A percentile compares a stretch with the other conserved stretches of the same genome.
These are phyloP conservation scores for Picea abies DNA, from an alignment of 83 land plant genomes.

Conservation along the genomic window DNA sequence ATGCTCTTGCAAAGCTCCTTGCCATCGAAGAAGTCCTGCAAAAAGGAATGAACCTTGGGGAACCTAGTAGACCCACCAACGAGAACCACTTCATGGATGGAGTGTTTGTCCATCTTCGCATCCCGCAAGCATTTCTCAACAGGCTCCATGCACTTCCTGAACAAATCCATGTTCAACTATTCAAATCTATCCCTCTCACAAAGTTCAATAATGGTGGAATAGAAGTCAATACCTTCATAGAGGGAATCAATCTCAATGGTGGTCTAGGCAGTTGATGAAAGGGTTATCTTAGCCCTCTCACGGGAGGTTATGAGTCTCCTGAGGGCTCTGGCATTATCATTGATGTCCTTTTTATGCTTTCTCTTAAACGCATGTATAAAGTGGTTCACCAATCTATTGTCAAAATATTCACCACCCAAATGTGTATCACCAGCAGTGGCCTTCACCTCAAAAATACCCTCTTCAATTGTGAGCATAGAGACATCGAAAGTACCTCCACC, in stretches of 20 bases:
- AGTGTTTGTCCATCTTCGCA: not conserved
- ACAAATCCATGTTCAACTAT: not conserved
- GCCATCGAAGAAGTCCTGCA: constrained; percentile 33
- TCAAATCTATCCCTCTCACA: constrained; percentile 46
- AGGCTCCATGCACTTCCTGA: too few species aligned
- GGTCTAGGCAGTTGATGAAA: too few species aligned
- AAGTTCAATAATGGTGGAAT: constrained; percentile 46
- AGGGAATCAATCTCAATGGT: too few species aligned
- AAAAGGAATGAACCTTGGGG: too few species aligned
- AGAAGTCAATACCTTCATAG: constrained; percentile 19
- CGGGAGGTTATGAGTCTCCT: constrained; percentile 19
- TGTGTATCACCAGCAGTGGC: constrained; percentile 9
- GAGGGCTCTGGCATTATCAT: constrained; percentile 14
- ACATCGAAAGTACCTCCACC: constrained; percentile 35
- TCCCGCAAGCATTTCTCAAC: constrained; percentile 35
- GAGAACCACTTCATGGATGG: too few species aligned
- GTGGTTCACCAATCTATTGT: constrained; percentile 58
- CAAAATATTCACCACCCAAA: constrained; percentile 20
- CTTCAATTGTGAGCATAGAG: constrained; percentile 27
- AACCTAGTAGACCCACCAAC: too few species aligned
- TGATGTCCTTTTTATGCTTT: constrained; percentile 54
- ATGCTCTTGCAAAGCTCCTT: not conserved
- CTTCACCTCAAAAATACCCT: constrained; percentile 53
- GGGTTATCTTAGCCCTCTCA: constrained; percentile 12
- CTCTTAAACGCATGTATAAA: constrained; percentile 62